Evolutionary conservation across 1,139 yeast genomes (phyloP).

Genomic region (Debaryomyces udenii): DNA sequence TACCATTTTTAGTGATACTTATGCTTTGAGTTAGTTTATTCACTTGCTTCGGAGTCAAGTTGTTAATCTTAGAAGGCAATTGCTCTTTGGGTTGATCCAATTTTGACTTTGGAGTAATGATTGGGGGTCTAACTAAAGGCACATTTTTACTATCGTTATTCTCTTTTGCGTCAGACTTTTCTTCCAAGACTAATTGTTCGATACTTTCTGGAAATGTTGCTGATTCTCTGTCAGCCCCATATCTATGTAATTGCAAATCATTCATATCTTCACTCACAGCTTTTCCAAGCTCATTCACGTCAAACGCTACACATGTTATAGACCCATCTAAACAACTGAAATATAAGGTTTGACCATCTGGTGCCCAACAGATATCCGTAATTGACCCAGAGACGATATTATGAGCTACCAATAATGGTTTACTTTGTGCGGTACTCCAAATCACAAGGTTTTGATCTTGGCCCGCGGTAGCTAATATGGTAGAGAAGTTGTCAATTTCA

Average conservation of each 20-base stretch:
- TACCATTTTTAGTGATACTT: slow-evolving; percentile 75
- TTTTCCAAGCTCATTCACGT: slow-evolving; percentile 70
- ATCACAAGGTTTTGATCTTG: slow-evolving; percentile 73
- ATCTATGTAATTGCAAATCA: slow-evolving; percentile 70
- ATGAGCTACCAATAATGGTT: slow-evolving; percentile 66
- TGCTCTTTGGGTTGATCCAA: slow-evolving; percentile 11
- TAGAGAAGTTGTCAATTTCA: slow-evolving; percentile 34
- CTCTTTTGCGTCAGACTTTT: slow-evolving; percentile 40
- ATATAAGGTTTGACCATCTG: slow-evolving; percentile 71
- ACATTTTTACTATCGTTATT: slow-evolving; percentile 3
- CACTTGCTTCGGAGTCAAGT: slow-evolving; percentile 20
- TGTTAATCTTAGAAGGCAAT: slow-evolving; percentile 13
- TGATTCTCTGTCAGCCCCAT: slow-evolving; percentile 87
- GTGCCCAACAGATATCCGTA: slow-evolving; percentile 78
- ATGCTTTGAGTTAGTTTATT: slow-evolving; percentile 33
- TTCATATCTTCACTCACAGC: slow-evolving; percentile 68
- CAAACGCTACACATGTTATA: slow-evolving; percentile 71
- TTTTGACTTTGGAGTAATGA: slow-evolving; percentile 2
- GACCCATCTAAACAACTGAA: slow-evolving; percentile 86
- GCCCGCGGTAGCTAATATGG: slow-evolving; percentile 77
- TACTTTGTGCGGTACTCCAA: slow-evolving; percentile 65
- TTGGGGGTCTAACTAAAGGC: slow-evolving; percentile 9
- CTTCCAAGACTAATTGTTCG: slow-evolving; percentile 75
- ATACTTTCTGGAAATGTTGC: slow-evolving; percentile 85
- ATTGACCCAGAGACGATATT: slow-evolving; percentile 65